Evolutionary conservation across 768 basidiomycete genomes (phyloP), one percentile per base, ranked within the genome.

Genomic region (Neoboletus brunneissimus): DNA sequence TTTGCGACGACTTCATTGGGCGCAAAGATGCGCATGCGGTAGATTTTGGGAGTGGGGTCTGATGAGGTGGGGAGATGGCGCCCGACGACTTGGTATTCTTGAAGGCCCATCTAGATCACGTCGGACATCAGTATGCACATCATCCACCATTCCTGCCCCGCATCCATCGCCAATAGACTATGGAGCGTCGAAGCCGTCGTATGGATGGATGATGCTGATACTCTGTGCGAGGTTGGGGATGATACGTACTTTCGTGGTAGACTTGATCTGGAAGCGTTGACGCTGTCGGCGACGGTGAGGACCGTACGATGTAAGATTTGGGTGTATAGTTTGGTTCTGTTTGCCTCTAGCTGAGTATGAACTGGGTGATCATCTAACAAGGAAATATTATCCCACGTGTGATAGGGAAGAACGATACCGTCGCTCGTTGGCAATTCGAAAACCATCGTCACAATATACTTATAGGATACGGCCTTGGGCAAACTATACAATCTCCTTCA

Each of bases 1-100:
- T 99, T 98, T 67, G 97, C 96, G 69, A 99, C 94, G 64, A 98
- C 94, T 61, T 97, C 93, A 74, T 98, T 98, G 63, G 94, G 93
- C 63, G 97, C 94, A 73, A 98, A 99, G 71, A 98, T 97, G 76
- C 96, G 89, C 96, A 98, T 98, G 68, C 96, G 90, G 83, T 91
- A 98, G 76, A 98, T 95, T 85, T 98, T 98, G 59, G 97, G 97
- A 58, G 83, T 91, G 54, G 93, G 92, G 63, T 97, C 91, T 61
- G 82, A 73, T 79, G 94, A 93, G 53, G 94, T 94, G 70, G 97
- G 96, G 67, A 98, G 80, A 75, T 97, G 95, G 72, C 96, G 93
- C 64, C 97, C 97, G 64, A 99, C 89, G 75, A 98, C 90, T 78
- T 97, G 94, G 81, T 81, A 98, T 84, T 99, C 96, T 68, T 82